A percentile compares a stretch with the other conserved stretches of the same genome.
Conservation (phyloP, 768 basidiomycete genomes). For the Hydnomerulius pinastri region DNA sequence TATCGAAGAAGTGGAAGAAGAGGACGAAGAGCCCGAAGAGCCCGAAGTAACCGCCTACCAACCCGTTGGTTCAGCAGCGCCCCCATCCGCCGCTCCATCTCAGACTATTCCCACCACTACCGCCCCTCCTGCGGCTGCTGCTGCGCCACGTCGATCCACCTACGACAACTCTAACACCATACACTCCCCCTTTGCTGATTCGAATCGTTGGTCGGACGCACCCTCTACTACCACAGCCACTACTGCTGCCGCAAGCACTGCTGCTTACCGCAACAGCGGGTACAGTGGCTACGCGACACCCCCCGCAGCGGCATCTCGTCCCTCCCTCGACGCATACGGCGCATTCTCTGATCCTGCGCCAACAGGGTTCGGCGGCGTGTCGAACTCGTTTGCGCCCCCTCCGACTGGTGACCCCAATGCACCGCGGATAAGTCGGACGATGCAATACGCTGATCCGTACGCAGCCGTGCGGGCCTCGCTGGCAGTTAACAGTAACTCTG, state of each 20-base stretch:
- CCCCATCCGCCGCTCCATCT: conserved; percentile 37
- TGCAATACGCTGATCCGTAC: conserved; percentile 93
- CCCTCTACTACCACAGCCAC: conserved; percentile 28
- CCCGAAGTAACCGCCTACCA: conserved; percentile 51
- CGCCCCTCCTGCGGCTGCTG: conserved; percentile 8
- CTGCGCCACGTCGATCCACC: conserved; percentile 22
- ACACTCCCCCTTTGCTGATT: conserved; percentile 52
- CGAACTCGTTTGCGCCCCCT: conserved; percentile 36
- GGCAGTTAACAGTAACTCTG: conserved; percentile 30
- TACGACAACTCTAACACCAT: conserved; percentile 24
- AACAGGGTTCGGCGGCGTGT: conserved; percentile 59
- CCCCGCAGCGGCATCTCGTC: conserved; percentile 45
- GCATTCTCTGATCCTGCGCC: conserved; percentile 90
- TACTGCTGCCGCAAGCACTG: conserved; percentile 26
- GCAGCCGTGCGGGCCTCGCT: conserved; percentile 74
- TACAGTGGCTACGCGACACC: conserved; percentile 31
- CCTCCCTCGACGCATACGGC: conserved; percentile 86
- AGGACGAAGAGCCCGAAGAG: conserved; percentile 58
- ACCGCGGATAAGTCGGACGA: conserved; percentile 77
- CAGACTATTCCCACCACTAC: conserved; percentile 22
- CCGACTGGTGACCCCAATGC: conserved; percentile 33
- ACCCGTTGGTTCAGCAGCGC: conserved; percentile 36
- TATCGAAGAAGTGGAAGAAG: conserved; percentile 50
- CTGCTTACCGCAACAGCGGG: conserved; percentile 22
- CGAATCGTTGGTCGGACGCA: conserved; percentile 48